Conservation (phyloP, 2,329 filamentous ascomycete species). For the Fusarium sp. region DNA sequence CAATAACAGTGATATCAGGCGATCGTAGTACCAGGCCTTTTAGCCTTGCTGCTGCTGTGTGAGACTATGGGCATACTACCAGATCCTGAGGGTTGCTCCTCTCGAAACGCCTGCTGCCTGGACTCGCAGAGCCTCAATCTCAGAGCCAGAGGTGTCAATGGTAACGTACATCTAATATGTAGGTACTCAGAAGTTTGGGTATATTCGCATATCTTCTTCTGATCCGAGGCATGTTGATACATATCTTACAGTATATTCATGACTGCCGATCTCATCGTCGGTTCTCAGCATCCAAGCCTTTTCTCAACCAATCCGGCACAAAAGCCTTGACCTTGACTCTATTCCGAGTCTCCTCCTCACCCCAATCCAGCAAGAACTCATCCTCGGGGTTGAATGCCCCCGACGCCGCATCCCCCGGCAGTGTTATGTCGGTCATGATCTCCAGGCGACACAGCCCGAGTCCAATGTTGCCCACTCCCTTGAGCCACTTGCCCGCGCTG, state of each 20-base stretch:
- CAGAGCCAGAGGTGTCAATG: background rate
- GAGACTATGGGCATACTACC: background rate
- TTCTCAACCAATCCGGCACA: slow-evolving; percentile 80
- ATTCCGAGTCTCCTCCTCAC: slow-evolving; percentile 56
- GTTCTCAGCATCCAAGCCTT: slow-evolving; percentile 53
- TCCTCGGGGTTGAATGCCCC: slow-evolving; percentile 72
- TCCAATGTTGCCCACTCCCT: slow-evolving; percentile 85
- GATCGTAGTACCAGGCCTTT: background rate
- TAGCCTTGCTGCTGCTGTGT: slow-evolving; percentile 1
- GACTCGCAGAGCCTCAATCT: background rate
- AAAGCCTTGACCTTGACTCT: slow-evolving; percentile 78
- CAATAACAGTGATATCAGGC: background rate
- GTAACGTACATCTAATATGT: background rate
- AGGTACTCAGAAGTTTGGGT: background rate
- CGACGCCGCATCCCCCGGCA: slow-evolving; percentile 76
- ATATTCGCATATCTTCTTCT: slow-evolving; percentile 29
- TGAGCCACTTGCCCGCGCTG: slow-evolving; percentile 84
- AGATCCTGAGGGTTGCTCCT: background rate
- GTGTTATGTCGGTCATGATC: slow-evolving; percentile 84
- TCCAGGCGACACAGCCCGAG: slow-evolving; percentile 89
- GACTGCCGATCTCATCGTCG: slow-evolving; percentile 16
- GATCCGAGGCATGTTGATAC: slow-evolving; percentile 18
- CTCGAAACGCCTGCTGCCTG: background rate
- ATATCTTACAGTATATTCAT: slow-evolving; percentile 22
- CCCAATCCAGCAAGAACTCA: slow-evolving; percentile 72